Evolutionary conservation across 495 filamentous ascomycete species (phyloP).

Genomic region (Filosporella fistucella): DNA sequence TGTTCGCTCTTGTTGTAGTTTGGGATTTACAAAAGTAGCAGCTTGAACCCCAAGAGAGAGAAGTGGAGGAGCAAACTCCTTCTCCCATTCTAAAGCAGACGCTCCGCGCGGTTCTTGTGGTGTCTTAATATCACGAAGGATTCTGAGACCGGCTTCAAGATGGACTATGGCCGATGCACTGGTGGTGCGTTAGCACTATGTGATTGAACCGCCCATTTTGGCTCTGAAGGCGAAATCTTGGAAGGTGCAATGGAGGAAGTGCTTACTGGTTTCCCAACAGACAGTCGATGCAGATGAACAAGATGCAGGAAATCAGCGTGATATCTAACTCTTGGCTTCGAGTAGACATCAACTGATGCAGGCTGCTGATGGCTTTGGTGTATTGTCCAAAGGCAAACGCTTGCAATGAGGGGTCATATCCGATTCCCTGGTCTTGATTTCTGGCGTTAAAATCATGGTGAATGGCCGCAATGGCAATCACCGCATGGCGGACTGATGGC

Average conservation of each 20-base stretch:
- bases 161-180: slow-evolving; percentile 14
- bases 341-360: slow-evolving; percentile 16
- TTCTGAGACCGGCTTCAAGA: slow-evolving; percentile 14
- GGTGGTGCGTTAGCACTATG: background rate
- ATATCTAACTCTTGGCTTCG: slow-evolving; percentile 13
- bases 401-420: background rate
- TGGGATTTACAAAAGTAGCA: slow-evolving; percentile 11
- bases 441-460: slow-evolving; percentile 19
- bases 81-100: slow-evolving; percentile 11
- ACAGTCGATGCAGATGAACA: slow-evolving; percentile 17
- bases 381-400: slow-evolving; percentile 17
- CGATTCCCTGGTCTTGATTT: background rate
- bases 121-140: slow-evolving; percentile 12
- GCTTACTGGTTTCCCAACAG: slow-evolving; percentile 15
- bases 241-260: background rate
- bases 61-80: slow-evolving; percentile 12
- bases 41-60: slow-evolving; percentile 14
- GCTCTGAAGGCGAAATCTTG: background rate
- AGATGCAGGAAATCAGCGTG: slow-evolving; percentile 17
- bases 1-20: slow-evolving; percentile 1
- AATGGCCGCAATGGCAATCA: slow-evolving; percentile 33
- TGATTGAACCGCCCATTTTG: background rate
- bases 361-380: slow-evolving; percentile 13
- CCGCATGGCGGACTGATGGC: slow-evolving; percentile 36
- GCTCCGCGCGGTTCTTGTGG: background rate